phyloP scores from a whole-genome alignment of 2,329 filamentous ascomycete genomes.

The Ophiognomonia clavigignenti-juglandacearum region DNA sequence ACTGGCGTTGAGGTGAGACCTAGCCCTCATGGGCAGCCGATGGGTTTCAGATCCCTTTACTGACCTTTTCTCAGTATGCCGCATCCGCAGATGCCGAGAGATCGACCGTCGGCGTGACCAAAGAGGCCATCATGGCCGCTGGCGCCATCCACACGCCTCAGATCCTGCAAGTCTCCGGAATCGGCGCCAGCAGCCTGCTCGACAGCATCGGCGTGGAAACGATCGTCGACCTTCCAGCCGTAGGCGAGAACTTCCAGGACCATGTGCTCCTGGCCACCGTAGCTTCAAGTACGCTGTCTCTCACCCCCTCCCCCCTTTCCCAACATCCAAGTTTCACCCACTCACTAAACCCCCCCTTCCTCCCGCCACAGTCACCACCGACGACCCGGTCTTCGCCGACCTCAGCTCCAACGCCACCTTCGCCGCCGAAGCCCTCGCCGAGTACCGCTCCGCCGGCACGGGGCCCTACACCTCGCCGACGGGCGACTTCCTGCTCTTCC shows the following conservation, averaged over 20 bases:
- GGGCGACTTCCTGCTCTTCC: constrained; percentile 20
- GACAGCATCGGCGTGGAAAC: constrained; percentile 42
- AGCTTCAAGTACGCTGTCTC: neutral
- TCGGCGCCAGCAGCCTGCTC: constrained; percentile 31
- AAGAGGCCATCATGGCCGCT: constrained; percentile 37
- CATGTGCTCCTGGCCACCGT: constrained; percentile 19
- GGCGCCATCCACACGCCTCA: constrained; percentile 38
- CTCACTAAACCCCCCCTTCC: constrained; percentile 3
- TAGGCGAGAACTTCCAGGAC: constrained; percentile 45
- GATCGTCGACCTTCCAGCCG: constrained; percentile 52
- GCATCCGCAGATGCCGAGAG: constrained; percentile 1
- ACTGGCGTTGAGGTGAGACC: constrained; percentile 18
- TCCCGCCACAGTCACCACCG: constrained; percentile 13
- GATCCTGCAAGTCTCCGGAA: constrained; percentile 37
- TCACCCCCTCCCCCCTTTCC: no score
- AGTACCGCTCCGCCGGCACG: constrained; percentile 22
- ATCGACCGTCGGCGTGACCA: constrained; percentile 19
- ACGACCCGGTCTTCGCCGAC: constrained; percentile 16
- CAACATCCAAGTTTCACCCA: constrained; percentile 14
- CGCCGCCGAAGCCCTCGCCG: constrained; percentile 19
- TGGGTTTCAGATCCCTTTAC: neutral
- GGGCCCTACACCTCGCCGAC: constrained; percentile 26
- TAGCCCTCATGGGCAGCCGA: neutral
- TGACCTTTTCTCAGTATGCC: constrained; percentile 2
- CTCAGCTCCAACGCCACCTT: constrained; percentile 23